Base-by-base conservation (phyloP, 2,329 filamentous ascomycete genomes). In the Metarhizium album region DNA sequence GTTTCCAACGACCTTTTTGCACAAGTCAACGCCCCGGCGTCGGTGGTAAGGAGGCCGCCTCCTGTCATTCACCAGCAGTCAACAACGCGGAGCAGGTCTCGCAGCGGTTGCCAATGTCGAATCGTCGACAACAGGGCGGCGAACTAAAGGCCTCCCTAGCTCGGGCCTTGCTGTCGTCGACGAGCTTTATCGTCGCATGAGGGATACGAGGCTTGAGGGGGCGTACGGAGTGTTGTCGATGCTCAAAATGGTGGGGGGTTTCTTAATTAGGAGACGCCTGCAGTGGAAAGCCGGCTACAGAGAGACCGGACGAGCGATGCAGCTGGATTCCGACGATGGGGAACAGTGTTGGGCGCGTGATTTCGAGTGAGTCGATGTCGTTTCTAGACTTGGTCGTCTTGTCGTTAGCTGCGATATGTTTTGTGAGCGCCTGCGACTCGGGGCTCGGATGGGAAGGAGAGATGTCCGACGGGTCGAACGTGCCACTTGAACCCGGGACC, bases 171-270 rank as follows among this genome's bases (percentile, higher is more conserved):
- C 35, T 47, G 52, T 62, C 45, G 51, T 62, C 45, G 49, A 45
- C 45, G 55, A 54, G 58, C 55, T 55, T 58, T 63, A 63, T 64
- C 57, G 64, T 65, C 62, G 63, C 65, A 67, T 67, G 50, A 24
- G 49, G 53, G 35, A 20, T 33, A 14, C 47, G 31, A 42, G 47
- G 37, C 47, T 40, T 37, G 8, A 43, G 40, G 45, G 20, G 35
- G 46, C 42, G 43, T 38, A 24, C 35, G 35, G 46, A 33, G 43
- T 38, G 20, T 29, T 18, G 43, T 46, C 40, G 42, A 38, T 45
- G 37, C 18, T 47, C 35, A 37, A 45, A 42, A 23, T 49, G 37
- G 46, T 31, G 46, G 38, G 50, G 40, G 42, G 14, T 22, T 31
- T 8, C 20, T 31, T n/a, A 16, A 50, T 47, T 11, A 47, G 47